Conservation (phyloP, 306 rosid species). For the Cucurbita pepo region DNA sequence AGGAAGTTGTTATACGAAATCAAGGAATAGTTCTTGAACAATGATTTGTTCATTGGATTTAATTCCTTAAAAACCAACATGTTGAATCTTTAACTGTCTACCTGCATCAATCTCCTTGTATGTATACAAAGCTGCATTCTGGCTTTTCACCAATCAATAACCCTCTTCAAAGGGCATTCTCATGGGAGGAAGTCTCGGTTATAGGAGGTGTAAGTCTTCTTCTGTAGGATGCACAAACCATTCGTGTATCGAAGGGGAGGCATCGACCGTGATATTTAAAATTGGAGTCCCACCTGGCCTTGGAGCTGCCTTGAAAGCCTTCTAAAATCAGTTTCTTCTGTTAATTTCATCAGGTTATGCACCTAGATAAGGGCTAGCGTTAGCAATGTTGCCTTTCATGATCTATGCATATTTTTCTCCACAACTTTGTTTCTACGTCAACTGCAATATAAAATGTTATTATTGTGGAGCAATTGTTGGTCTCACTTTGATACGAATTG, state of each 20-base stretch:
- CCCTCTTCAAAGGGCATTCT: background rate
- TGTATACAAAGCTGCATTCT: background rate
- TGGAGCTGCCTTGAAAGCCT: background rate
- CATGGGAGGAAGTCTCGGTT: background rate
- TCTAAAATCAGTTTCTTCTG: background rate
- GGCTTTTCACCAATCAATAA: background rate
- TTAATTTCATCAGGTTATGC: background rate
- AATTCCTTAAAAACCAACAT: background rate
- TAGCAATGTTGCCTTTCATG: background rate
- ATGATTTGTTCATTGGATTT: background rate
- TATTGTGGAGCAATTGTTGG: background rate
- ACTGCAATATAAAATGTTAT: background rate
- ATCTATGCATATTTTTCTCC: background rate
- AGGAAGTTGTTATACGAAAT: background rate
- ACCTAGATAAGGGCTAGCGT: background rate
- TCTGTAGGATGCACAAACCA: background rate
- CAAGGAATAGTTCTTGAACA: background rate
- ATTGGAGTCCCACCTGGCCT: background rate
- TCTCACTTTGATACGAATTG: background rate
- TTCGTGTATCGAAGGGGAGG: background rate
- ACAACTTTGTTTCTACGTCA: background rate
- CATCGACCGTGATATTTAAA: background rate
- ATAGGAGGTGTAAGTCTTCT: background rate
- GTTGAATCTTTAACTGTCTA: background rate
- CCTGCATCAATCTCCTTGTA: background rate